Evolutionary conservation across 2,329 filamentous ascomycete genomes (phyloP).

Genomic region (Orbilia javanica): DNA sequence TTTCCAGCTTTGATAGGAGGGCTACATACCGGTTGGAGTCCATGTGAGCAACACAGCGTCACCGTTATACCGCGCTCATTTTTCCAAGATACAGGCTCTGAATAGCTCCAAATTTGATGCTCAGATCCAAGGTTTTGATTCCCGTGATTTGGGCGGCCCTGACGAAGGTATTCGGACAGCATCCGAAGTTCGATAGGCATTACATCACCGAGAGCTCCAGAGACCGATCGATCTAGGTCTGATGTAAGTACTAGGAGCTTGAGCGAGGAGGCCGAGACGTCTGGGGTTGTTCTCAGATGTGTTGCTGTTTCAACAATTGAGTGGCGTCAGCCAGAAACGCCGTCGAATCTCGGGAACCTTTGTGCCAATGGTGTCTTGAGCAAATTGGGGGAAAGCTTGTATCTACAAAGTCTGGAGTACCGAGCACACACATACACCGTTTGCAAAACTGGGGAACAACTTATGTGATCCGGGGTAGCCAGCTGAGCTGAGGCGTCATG

Average conservation of each 20-base stretch:
- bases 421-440: neutral
- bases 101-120: neutral
- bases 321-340: constrained; percentile 32
- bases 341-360: constrained; percentile 19
- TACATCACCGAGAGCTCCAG: neutral
- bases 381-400: constrained; percentile 24
- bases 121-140: neutral
- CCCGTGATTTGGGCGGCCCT: too few relatives aligned
- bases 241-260: too few relatives aligned
- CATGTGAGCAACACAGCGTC: neutral
- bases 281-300: constrained; percentile 16
- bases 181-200: neutral
- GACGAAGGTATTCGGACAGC: neutral
- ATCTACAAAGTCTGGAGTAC: neutral
- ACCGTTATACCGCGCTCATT: neutral
- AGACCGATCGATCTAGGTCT: neutral
- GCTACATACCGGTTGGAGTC: too few relatives aligned
- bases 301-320: constrained; percentile 15
- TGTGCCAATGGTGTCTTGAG: constrained; percentile 11
- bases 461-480: constrained; percentile 15
- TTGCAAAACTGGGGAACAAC: neutral
- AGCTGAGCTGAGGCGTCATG: constrained; percentile 5
- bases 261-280: constrained; percentile 25
- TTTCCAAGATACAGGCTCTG: neutral
- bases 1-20: neutral